These are phyloP conservation scores for Chytriomyces hyalinus DNA, from an alignment of 192 early-diverging fungal species.

Conservation along the genomic window DNA sequence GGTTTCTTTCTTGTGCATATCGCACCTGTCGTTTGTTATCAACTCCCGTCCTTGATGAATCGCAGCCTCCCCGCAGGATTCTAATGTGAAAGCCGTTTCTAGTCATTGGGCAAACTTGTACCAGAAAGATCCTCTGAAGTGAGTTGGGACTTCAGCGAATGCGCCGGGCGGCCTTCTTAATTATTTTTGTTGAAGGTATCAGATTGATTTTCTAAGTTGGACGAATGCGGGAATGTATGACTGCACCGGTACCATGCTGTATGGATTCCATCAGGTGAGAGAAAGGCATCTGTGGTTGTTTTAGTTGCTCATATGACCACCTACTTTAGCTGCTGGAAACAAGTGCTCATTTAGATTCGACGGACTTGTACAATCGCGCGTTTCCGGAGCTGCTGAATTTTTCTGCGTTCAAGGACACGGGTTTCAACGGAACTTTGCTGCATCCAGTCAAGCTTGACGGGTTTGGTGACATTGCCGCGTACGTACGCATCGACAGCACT, in stretches of 20 bases:
- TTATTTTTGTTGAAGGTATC: neutral
- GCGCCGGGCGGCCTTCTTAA: neutral
- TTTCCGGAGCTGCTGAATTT: neutral
- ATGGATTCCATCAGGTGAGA: slow-evolving; percentile 1
- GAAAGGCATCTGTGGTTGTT: neutral
- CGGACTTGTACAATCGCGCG: neutral
- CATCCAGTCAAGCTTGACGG: neutral
- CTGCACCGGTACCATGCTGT: neutral
- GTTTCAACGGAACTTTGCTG: slow-evolving; percentile 2
- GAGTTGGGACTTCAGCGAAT: neutral
- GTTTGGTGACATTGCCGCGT: slow-evolving; percentile 3
- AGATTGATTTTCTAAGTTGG: neutral
- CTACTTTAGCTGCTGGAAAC: neutral
- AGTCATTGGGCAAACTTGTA: neutral
- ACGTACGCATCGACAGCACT: neutral
- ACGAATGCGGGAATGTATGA: slow-evolving; percentile 5
- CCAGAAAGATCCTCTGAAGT: neutral
- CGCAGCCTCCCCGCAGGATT: neutral
- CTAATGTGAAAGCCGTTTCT: neutral
- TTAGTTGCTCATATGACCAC: neutral
- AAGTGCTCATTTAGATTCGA: neutral
- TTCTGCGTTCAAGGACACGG: neutral
- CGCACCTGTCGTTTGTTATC: neutral
- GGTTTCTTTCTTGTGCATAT: neutral
- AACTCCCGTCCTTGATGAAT: neutral